These are phyloP conservation scores for Antitrichia curtipendula DNA, from an alignment of 225 moss, liverwort and hornwort genomes.

Conservation along the genomic window DNA sequence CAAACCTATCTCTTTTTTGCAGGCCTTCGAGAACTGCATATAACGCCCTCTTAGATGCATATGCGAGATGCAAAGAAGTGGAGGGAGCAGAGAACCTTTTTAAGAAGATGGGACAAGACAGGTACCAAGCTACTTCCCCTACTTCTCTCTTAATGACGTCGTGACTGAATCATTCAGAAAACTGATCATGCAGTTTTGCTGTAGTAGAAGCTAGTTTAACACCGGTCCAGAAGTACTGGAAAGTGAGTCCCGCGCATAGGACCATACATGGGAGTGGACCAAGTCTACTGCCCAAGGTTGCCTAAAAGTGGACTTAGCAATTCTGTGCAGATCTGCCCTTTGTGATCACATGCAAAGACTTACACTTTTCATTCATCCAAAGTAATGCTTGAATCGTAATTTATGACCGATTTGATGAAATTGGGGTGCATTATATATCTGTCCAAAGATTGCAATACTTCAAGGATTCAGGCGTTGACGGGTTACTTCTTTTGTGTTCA, in stretches of 20 bases:
- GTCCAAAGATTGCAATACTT: background rate
- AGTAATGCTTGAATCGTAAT: background rate
- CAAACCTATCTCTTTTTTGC: background rate
- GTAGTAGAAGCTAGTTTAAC: background rate
- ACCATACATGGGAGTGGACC: background rate
- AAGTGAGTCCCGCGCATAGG: background rate
- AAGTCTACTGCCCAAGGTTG: background rate
- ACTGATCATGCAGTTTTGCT: background rate
- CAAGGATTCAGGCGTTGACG: background rate
- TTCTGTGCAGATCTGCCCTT: background rate
- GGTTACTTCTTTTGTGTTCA: background rate
- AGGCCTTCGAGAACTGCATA: conserved; percentile 73
- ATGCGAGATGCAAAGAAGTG: conserved; percentile 68
- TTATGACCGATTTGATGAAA: background rate
- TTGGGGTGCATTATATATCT: background rate
- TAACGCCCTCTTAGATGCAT: conserved; percentile 59
- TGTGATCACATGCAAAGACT: background rate
- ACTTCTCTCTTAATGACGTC: background rate
- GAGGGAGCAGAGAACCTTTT: conserved; percentile 64
- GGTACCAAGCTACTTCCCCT: background rate
- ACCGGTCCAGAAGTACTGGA: background rate
- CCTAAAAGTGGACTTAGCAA: background rate
- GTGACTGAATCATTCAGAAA: background rate
- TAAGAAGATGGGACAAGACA: conserved; percentile 84
- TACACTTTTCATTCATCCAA: background rate